Evolutionary conservation across 345 rosid species (phyloP).

Genomic region (Lepidium aucheri): DNA sequence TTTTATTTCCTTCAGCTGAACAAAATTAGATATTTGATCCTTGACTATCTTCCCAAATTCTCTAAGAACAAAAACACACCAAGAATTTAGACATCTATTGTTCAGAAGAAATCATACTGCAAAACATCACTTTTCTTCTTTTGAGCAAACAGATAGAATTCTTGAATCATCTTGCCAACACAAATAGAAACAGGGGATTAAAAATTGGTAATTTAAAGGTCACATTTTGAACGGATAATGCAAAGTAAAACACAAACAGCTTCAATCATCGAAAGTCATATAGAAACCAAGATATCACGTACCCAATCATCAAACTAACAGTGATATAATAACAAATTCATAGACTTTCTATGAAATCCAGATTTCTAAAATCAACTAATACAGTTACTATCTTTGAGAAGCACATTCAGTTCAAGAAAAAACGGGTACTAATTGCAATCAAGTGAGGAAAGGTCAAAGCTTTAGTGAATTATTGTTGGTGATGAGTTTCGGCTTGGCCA

Average conservation of each 20-base stretch:
- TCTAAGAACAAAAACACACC: neutral
- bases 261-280: neutral
- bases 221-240: neutral
- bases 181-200: neutral
- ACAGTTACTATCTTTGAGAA: neutral
- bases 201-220: too few relatives aligned
- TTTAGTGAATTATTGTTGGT: conserved; percentile 54
- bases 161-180: neutral
- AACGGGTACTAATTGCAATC: conserved; percentile 57
- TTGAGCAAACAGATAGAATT: neutral
- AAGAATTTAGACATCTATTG: neutral
- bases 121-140: too few relatives aligned
- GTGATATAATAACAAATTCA: neutral
- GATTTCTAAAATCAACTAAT: neutral
- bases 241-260: neutral
- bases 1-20: neutral
- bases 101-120: neutral
- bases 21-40: neutral
- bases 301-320: neutral
- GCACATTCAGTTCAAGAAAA: neutral
- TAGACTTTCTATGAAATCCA: neutral
- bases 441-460: conserved; percentile 62
- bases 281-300: neutral
- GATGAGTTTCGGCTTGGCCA: conserved; percentile 21
- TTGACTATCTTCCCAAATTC: too few relatives aligned